Evolutionary conservation across 2,329 filamentous ascomycete species (phyloP).

Genomic region (Didymella arachidicola): DNA sequence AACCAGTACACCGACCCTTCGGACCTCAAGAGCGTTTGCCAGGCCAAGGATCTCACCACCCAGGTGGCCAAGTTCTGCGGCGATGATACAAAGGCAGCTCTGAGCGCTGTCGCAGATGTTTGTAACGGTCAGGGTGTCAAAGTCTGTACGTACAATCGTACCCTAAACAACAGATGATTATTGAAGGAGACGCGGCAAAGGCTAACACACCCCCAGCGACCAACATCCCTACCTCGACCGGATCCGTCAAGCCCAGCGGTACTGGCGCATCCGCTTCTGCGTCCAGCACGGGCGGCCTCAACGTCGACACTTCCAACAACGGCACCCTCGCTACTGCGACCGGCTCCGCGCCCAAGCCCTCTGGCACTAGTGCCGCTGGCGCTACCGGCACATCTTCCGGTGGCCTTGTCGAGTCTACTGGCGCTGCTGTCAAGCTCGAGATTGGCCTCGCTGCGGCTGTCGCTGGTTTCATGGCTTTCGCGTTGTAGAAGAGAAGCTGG

Average conservation of each 20-base stretch:
- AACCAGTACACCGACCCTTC: conserved; percentile 40
- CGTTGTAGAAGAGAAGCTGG: conserved; percentile 30
- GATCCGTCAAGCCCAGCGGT: conserved; percentile 24
- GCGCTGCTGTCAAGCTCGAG: conserved; percentile 36
- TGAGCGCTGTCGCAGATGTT: conserved; percentile 40
- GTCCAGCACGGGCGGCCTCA: conserved; percentile 23
- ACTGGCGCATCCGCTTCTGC: conserved; percentile 23
- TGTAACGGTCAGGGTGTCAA: conserved; percentile 39
- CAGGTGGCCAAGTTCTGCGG: conserved; percentile 39
- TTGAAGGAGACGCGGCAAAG: background rate
- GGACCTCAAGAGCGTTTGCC: conserved; percentile 40
- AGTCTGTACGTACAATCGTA: conserved; percentile 37
- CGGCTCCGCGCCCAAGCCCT: conserved; percentile 23
- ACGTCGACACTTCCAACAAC: conserved; percentile 16
- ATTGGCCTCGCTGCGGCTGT: conserved; percentile 35
- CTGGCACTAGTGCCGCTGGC: conserved; percentile 10
- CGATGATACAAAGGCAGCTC: conserved; percentile 31
- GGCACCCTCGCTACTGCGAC: conserved; percentile 20
- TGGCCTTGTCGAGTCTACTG: conserved; percentile 24
- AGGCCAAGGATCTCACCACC: conserved; percentile 34
- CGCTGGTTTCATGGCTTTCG: conserved; percentile 35
- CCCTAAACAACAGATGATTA: background rate
- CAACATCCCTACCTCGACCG: conserved; percentile 29
- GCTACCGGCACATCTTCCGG: conserved; percentile 19
- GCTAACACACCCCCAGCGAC: conserved; percentile 27